phyloP scores from a whole-genome alignment of 208 protist species.

The Spongospora subterranea region DNA sequence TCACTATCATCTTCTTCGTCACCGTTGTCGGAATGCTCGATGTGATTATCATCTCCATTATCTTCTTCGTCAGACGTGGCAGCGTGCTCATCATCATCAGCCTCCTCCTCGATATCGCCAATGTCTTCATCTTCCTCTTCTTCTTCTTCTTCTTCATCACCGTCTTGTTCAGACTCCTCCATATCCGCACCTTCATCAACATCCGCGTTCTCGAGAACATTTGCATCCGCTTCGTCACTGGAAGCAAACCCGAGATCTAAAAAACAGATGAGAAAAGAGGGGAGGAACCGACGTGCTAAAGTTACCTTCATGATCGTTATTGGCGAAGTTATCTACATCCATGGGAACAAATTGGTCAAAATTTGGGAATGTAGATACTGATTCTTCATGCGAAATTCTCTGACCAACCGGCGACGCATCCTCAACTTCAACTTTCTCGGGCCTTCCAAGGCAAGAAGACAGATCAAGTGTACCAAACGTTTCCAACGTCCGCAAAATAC shows the following conservation, averaged over 20 bases:
- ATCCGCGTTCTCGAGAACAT: neutral
- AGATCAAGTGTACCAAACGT: constrained; percentile 16
- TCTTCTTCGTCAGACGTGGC: neutral
- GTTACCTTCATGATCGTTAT: too few species aligned
- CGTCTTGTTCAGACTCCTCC: too few species aligned
- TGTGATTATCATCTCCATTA: neutral
- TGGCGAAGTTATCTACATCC: neutral
- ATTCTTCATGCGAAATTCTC: neutral
- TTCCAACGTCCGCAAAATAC: constrained; percentile 32
- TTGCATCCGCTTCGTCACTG: neutral
- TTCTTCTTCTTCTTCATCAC: too few species aligned
- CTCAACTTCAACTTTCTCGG: too few species aligned
- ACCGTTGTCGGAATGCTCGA: neutral
- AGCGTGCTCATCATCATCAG: neutral
- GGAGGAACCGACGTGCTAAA: too few species aligned
- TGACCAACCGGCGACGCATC: too few species aligned
- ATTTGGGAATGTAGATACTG: neutral
- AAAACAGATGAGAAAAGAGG: too few species aligned
- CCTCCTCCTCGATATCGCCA: neutral
- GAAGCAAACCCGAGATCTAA: too few species aligned
- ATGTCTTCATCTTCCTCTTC: constrained; percentile 12
- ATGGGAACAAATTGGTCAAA: neutral
- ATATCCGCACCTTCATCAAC: too few species aligned
- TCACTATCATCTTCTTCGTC: neutral
- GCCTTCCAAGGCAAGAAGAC: neutral